Percentiles rank a stretch among this genome's conserved stretches.
Conservation (phyloP, 305 asterid species). For the Fraxinus greggii region DNA sequence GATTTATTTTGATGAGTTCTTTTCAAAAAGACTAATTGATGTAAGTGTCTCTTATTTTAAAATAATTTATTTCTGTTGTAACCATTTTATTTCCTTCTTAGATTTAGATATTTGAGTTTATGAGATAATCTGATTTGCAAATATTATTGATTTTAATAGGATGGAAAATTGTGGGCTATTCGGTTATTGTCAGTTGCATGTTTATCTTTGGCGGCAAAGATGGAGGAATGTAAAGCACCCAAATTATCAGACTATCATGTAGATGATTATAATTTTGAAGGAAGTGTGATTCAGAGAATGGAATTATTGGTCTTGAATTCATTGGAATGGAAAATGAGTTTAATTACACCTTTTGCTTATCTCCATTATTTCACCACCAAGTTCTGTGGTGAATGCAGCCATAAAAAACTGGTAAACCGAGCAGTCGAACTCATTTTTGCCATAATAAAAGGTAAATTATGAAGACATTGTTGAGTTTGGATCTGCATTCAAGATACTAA, state of each 20-base stretch:
- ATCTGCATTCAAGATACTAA: background rate
- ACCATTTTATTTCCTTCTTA: background rate
- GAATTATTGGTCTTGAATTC: constrained; percentile 36
- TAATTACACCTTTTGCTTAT: constrained; percentile 42
- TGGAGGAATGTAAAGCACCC: constrained; percentile 40
- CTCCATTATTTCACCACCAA: constrained; percentile 35
- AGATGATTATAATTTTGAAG: constrained; percentile 30
- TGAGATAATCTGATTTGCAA: constrained; percentile 1
- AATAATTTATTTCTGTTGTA: background rate
- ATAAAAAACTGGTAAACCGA: constrained; percentile 14
- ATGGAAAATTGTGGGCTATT: constrained; percentile 35
- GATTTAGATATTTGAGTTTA: background rate
- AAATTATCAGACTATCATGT: constrained; percentile 27
- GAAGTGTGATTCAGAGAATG: constrained; percentile 35
- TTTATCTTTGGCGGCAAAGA: constrained; percentile 55
- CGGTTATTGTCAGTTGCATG: constrained; percentile 47
- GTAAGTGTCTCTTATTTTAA: constrained; percentile 22
- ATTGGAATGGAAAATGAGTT: constrained; percentile 48
- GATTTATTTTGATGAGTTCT: constrained; percentile 36
- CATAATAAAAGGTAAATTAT: constrained; percentile 37
- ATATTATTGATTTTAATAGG: constrained; percentile 27
- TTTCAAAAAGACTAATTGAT: constrained; percentile 22
- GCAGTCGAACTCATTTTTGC: constrained; percentile 33
- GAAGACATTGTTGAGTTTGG: background rate
- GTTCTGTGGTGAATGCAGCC: constrained; percentile 27